phyloP scores from a whole-genome alignment of 83 land plant genomes.

The Diphasiastrum complanatum region DNA sequence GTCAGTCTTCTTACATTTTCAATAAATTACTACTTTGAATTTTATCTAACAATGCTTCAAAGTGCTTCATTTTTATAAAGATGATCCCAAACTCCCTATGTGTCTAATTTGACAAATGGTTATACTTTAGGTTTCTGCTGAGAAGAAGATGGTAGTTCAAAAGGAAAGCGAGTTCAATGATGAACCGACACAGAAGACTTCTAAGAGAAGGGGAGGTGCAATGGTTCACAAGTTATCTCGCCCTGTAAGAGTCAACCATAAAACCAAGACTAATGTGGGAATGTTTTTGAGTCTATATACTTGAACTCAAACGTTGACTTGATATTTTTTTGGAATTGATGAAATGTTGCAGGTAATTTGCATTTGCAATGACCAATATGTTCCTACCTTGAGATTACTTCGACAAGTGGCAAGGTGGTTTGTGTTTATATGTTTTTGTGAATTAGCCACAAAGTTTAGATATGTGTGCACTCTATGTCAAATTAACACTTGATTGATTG shows the following conservation, averaged over 20 bases:
- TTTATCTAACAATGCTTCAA: too few relatives aligned
- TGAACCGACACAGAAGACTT: constrained; percentile 18
- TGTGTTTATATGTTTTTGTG: not conserved
- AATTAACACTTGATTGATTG: not conserved
- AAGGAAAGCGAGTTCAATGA: constrained; percentile 36
- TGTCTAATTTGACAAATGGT: not conserved
- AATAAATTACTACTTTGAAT: too few relatives aligned
- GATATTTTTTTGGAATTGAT: not conserved
- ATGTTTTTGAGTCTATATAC: not conserved
- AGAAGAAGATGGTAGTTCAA: constrained; percentile 38
- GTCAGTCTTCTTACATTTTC: too few relatives aligned
- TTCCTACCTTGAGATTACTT: constrained; percentile 81
- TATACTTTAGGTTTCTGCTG: constrained; percentile 59
- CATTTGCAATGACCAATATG: constrained; percentile 94
- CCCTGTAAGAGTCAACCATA: constrained; percentile 52
- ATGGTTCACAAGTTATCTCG: constrained; percentile 11
- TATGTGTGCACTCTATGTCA: not conserved
- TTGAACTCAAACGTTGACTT: not conserved
- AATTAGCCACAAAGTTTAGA: not conserved
- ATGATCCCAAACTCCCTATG: not conserved
- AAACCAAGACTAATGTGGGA: not conserved
- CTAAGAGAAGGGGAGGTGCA: constrained; percentile 42
- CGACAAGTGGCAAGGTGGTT: constrained; percentile 88
- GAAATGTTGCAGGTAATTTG: constrained; percentile 61
- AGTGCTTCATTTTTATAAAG: too few relatives aligned